Evolutionary conservation across 2,329 filamentous ascomycete species (phyloP), one percentile per base, ranked within the genome.

Genomic region (Pseudogymnoascus sp.): DNA sequence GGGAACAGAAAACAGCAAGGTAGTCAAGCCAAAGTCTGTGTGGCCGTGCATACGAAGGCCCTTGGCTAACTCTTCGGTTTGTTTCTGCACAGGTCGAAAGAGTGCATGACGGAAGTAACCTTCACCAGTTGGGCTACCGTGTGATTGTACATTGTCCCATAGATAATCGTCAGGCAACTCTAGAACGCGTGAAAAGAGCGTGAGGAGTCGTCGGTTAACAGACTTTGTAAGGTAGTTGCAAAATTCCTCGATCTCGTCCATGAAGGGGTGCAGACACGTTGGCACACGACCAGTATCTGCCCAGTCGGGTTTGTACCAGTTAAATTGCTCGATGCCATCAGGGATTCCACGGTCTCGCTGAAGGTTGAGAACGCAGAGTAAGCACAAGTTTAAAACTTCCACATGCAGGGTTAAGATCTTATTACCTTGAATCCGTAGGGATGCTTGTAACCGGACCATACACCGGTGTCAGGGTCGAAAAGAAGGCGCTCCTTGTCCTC

Each of bases 251-350:
- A 81, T 80, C 66, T 81, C 79, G 65, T 80, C 79, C 78, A 80
- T 80, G 66, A 80, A 80, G 0, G 79, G 79, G 63, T 77, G 75
- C 1, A 81, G 68, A 54, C 79, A 81, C 14, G 65, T 75, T 2
- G 80, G 80, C 0, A 77, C 72, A 6, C 78, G 82, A 60, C 75
- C 69, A 21, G 72, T 67, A 64, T 78, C 72, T 65, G 77, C 72
- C 76, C 78, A 81, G 57, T 82, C 79, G 0, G 70, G 70, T 23
- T 74, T 77, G 72, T 82, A 83, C 76, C 77, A 82, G 72, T 82
- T 82, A 72, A 82, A 83, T 67, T 82, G 80, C 68, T 83, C 80
- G 63, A 82, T 82, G 4, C 80, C 80, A 67, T 82, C 80, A 16
- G 75, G 69, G 8, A 73, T 68, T 2, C 77, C 79, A 2, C 73